A percentile compares a stretch with the other conserved stretches of the same genome.
phyloP scores from a whole-genome alignment of 192 early-diverging fungal genomes.

The Geranomyces variabilis region DNA sequence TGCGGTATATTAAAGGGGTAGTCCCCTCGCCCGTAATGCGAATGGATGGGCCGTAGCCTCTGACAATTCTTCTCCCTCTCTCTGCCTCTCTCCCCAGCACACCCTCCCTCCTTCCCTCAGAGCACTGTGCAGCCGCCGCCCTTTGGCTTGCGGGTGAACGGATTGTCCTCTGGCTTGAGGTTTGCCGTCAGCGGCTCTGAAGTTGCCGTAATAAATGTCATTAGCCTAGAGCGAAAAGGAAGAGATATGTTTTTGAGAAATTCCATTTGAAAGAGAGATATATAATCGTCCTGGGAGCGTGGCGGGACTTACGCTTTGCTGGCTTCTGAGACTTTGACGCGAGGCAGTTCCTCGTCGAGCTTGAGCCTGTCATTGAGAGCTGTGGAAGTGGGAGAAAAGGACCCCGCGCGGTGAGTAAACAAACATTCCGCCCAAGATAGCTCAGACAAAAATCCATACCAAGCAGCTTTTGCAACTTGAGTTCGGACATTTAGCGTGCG shows the following conservation, averaged over 20 bases:
- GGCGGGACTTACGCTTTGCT: constrained; percentile 57
- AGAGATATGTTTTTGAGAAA: neutral
- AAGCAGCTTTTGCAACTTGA: constrained; percentile 44
- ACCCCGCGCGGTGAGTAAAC: neutral
- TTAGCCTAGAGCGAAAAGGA: constrained; percentile 36
- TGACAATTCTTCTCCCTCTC: neutral
- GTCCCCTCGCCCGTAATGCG: too few species aligned
- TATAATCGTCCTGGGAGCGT: too few species aligned
- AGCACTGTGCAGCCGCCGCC: constrained; percentile 35
- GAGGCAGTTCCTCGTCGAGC: constrained; percentile 59
- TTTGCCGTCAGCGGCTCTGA: constrained; percentile 54
- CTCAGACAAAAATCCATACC: constrained; percentile 13
- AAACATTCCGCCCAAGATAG: neutral
- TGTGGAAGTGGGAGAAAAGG: constrained; percentile 28
- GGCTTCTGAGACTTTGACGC: constrained; percentile 60
- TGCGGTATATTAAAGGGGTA: too few species aligned
- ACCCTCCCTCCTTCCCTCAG: constrained; percentile 3
- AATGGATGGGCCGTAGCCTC: neutral
- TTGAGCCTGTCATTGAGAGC: constrained; percentile 54
- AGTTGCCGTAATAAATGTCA: constrained; percentile 51
- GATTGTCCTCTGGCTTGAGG: constrained; percentile 52
- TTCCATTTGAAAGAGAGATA: too few species aligned
- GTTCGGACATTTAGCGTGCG: constrained; percentile 44
- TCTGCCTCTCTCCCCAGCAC: too few species aligned
- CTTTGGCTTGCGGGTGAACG: constrained; percentile 49